These are phyloP conservation scores for Platanthera zijinensis DNA, from an alignment of 106 monocot genomes.

Conservation along the genomic window DNA sequence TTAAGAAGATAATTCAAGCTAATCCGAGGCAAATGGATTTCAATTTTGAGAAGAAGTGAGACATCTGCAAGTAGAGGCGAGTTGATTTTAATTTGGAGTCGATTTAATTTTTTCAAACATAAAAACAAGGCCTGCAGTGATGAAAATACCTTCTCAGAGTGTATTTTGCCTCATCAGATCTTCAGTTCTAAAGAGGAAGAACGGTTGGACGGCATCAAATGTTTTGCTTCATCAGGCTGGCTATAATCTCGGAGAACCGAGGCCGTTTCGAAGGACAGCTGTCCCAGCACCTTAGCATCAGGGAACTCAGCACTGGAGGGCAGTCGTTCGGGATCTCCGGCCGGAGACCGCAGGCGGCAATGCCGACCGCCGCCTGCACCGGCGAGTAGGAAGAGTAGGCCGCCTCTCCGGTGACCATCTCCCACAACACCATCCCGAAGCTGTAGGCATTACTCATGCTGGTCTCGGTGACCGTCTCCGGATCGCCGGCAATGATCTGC, in stretches of 20 bases:
- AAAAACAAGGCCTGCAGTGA: too few relatives aligned
- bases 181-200: too few relatives aligned
- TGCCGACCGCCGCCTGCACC: slow-evolving; percentile 95
- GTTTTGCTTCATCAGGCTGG: slow-evolving; percentile 48
- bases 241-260: slow-evolving; percentile 63
- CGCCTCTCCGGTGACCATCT: slow-evolving; percentile 85
- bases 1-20: too few relatives aligned
- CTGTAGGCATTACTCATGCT: slow-evolving; percentile 99
- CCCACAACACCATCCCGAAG: slow-evolving; percentile 96
- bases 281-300: slow-evolving; percentile 92
- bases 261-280: slow-evolving; percentile 63
- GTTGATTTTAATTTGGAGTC: too few relatives aligned
- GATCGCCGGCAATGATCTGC: slow-evolving; percentile 95
- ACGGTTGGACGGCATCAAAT: not conserved
- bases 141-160: too few relatives aligned
- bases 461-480: slow-evolving; percentile 85
- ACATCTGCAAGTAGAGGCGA: too few relatives aligned
- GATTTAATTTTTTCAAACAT: too few relatives aligned
- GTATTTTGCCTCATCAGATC: too few relatives aligned
- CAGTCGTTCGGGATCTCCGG: slow-evolving; percentile 88
- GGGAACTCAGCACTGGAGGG: slow-evolving; percentile 55
- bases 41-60: too few relatives aligned
- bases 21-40: too few relatives aligned
- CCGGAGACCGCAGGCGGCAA: slow-evolving; percentile 84
- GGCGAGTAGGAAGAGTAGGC: slow-evolving; percentile 94